Evolutionary conservation across 2,329 filamentous ascomycete genomes (phyloP).

Genomic region (Xylaria multiplex): DNA sequence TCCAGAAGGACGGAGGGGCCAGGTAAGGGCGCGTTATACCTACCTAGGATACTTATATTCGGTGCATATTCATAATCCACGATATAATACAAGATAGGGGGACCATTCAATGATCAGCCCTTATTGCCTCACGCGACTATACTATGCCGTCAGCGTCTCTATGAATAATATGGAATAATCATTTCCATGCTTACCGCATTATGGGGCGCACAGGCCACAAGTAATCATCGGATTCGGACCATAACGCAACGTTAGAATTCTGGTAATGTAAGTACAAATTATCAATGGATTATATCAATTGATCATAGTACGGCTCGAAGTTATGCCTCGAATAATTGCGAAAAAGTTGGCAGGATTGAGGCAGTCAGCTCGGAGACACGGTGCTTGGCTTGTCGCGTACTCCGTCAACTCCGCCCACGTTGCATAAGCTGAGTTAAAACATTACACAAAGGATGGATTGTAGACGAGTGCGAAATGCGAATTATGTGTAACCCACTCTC

Average conservation of each 20-base stretch:
- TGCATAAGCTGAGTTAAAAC: background rate
- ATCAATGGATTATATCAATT: background rate
- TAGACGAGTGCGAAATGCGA: background rate
- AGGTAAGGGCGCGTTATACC: background rate
- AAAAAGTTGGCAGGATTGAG: conserved; percentile 4
- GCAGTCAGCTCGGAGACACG: background rate
- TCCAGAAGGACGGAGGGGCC: background rate
- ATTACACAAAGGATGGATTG: background rate
- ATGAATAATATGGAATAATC: conserved; percentile 4
- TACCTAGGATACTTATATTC: background rate
- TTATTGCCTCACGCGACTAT: conserved; percentile 11
- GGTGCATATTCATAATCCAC: conserved; percentile 16
- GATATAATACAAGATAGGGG: background rate
- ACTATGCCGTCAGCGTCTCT: conserved; percentile 31
- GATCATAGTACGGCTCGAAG: conserved; percentile 4
- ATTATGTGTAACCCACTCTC: background rate
- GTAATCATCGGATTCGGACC: background rate
- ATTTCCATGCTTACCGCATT: conserved; percentile 26
- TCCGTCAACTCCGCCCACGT: conserved; percentile 28
- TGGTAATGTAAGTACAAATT: background rate
- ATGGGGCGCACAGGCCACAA: background rate
- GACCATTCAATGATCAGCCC: background rate
- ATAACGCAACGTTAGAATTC: background rate
- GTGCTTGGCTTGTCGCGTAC: conserved; percentile 26
- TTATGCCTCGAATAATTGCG: background rate